phyloP scores from a whole-genome alignment of 108 stramenopile species.

The Skeletonema menzelii region DNA sequence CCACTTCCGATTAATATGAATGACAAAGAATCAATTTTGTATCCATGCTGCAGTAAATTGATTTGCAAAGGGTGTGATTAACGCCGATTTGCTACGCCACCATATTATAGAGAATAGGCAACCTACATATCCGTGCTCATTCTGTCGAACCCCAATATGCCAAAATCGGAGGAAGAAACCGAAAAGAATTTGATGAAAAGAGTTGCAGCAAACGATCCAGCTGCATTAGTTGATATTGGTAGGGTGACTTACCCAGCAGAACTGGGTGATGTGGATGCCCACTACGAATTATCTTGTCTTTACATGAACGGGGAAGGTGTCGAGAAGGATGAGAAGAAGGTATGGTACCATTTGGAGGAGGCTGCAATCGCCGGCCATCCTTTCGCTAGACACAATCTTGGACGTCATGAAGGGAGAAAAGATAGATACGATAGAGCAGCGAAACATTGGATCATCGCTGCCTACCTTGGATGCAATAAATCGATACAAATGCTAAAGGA shows the following conservation, averaged over 20 bases:
- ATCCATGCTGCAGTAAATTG: background rate
- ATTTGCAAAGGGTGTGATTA: background rate
- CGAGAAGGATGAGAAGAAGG: no score
- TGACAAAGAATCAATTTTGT: background rate
- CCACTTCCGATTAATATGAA: background rate
- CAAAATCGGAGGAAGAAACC: background rate
- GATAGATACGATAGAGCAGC: background rate
- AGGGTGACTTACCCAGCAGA: background rate
- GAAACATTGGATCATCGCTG: conserved; percentile 3
- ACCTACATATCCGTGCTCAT: background rate
- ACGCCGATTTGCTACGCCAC: background rate
- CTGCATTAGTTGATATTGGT: background rate
- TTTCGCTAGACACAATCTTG: background rate
- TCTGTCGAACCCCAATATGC: background rate
- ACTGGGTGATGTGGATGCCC: no score
- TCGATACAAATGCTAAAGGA: background rate
- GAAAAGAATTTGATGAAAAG: background rate
- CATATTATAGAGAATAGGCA: background rate
- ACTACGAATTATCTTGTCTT: no score
- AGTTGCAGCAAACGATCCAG: background rate
- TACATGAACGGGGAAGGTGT: no score
- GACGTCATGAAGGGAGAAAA: background rate
- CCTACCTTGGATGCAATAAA: background rate
- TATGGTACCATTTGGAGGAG: no score
- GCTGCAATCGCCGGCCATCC: no score